Percentiles rank a stretch among this genome's conserved stretches.
phyloP scores from a whole-genome alignment of 2,329 filamentous ascomycete genomes.

The Cordyceps fumosorosea region DNA sequence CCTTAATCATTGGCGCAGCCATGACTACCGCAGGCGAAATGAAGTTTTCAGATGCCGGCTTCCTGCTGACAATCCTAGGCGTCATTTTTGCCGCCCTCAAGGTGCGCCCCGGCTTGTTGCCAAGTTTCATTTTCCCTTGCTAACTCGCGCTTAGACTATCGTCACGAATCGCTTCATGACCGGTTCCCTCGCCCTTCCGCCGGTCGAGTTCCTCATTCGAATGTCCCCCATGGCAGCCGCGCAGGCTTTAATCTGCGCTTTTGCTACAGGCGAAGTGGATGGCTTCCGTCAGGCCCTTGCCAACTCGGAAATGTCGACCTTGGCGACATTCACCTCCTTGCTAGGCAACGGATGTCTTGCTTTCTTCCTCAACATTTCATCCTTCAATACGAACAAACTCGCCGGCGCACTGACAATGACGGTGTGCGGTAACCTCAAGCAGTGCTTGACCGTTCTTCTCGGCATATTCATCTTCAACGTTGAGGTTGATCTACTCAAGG shows the following conservation, averaged over 20 bases:
- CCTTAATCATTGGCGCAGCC: constrained; percentile 53
- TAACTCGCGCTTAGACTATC: constrained; percentile 39
- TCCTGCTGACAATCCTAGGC: constrained; percentile 47
- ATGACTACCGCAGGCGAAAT: constrained; percentile 57
- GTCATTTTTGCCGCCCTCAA: constrained; percentile 50
- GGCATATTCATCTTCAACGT: constrained; percentile 48
- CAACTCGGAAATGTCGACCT: constrained; percentile 28
- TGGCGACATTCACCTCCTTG: constrained; percentile 34
- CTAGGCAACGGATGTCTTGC: constrained; percentile 47
- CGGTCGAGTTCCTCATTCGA: constrained; percentile 54
- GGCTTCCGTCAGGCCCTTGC: constrained; percentile 32
- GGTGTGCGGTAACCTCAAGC: constrained; percentile 53
- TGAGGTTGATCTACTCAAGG: constrained; percentile 44
- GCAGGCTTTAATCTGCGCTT: constrained; percentile 47
- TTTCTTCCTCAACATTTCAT: constrained; percentile 49
- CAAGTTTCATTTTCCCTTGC: background rate
- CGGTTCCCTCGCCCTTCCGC: constrained; percentile 48
- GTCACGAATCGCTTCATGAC: constrained; percentile 61
- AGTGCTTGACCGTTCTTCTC: constrained; percentile 48
- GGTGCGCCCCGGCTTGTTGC: constrained; percentile 23
- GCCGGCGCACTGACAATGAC: constrained; percentile 54
- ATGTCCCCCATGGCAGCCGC: constrained; percentile 55
- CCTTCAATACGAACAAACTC: constrained; percentile 52
- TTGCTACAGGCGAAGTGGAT: constrained; percentile 45
- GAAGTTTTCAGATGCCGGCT: constrained; percentile 53